These are phyloP conservation scores for Leucosporidium creatinivorum DNA, from an alignment of 768 basidiomycete species.

Conservation along the genomic window DNA sequence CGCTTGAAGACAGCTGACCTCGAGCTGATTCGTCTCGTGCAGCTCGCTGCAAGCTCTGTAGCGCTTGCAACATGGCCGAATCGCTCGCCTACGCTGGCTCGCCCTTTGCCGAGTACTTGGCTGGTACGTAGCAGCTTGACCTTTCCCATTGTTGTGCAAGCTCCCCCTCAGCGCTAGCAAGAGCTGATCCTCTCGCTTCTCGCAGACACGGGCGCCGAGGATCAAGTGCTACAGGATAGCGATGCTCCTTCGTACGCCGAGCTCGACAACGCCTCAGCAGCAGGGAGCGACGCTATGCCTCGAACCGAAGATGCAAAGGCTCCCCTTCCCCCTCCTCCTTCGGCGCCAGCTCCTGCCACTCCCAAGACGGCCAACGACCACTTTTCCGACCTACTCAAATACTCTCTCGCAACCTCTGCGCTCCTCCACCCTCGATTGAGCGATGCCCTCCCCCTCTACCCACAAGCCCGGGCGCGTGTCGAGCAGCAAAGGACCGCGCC, in stretches of 20 bases:
- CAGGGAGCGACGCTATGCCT: not conserved
- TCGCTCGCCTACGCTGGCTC: not conserved
- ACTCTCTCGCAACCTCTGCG: slow-evolving; percentile 20
- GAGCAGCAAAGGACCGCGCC: slow-evolving; percentile 3
- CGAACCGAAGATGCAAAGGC: not conserved
- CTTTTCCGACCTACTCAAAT: slow-evolving; percentile 13
- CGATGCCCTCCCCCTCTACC: slow-evolving; percentile 25
- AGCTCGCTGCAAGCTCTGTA: too few relatives aligned
- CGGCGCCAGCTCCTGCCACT: not conserved
- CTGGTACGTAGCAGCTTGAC: not conserved
- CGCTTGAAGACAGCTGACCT: too few relatives aligned
- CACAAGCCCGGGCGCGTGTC: not conserved
- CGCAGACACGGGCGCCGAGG: not conserved
- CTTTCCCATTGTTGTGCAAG: not conserved
- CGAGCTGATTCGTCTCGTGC: too few relatives aligned
- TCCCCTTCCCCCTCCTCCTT: not conserved
- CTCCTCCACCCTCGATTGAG: slow-evolving; percentile 16
- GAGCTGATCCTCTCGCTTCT: too few relatives aligned
- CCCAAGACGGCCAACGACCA: not conserved
- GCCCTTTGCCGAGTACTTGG: not conserved
- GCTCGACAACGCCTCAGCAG: not conserved
- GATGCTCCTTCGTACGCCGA: not conserved
- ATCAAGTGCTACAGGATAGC: not conserved
- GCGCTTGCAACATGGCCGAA: not conserved
- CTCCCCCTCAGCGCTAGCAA: not conserved